These are phyloP conservation scores for Mortierella sp. DNA, from an alignment of 371 early-diverging fungal genomes.

Conservation along the genomic window DNA sequence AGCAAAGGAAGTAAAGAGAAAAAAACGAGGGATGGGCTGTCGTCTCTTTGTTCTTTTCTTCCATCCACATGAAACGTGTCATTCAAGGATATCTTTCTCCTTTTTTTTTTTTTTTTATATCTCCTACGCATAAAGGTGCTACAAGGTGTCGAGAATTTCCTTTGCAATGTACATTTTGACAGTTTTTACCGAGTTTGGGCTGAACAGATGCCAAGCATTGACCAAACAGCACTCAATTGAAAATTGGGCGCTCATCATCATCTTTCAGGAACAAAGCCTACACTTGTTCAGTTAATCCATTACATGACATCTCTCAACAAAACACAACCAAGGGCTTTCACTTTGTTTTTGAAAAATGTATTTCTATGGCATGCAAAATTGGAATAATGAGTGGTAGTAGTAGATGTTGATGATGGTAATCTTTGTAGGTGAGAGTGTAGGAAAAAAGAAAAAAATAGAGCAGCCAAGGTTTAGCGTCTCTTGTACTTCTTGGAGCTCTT, in stretches of 20 bases:
- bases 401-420: background rate
- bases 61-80: background rate
- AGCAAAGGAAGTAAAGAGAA: background rate
- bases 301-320: too few species aligned
- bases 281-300: too few species aligned
- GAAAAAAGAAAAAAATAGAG: background rate
- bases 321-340: background rate
- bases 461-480: conserved; percentile 33
- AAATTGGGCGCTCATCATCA: background rate
- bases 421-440: background rate
- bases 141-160: too few species aligned
- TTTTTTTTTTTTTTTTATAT: too few species aligned
- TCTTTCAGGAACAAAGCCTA: background rate
- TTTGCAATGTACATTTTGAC: too few species aligned
- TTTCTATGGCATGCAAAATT: conserved; percentile 16
- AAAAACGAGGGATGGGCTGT: background rate
- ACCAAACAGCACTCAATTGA: background rate
- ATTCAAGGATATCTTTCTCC: too few species aligned
- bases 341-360: background rate
- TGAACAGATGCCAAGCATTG: conserved; percentile 7
- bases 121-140: too few species aligned
- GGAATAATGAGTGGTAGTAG: background rate
- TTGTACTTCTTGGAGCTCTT: conserved; percentile 57
- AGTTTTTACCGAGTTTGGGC: background rate
- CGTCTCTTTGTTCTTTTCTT: background rate